Evolutionary conservation across 2,329 filamentous ascomycete genomes (phyloP).

Genomic region (Scedosporium apiospermum): DNA sequence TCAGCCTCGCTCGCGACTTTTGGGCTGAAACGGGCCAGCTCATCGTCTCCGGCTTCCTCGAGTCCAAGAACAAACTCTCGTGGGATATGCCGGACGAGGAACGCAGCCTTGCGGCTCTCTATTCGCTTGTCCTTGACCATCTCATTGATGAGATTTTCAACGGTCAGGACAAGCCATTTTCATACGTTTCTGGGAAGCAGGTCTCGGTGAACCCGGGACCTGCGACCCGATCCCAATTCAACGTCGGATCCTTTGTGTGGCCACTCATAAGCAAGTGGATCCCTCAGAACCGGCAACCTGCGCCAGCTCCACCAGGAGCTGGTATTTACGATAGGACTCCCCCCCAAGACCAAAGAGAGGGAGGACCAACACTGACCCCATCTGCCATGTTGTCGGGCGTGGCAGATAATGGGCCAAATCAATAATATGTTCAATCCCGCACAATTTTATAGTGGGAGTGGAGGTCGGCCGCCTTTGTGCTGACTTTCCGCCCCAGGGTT

Average conservation of each 20-base stretch:
- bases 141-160: background rate
- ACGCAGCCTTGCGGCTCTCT: conserved; percentile 1
- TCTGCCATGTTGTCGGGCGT: no score
- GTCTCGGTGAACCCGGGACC: background rate
- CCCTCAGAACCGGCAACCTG: background rate
- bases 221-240: background rate
- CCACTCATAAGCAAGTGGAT: background rate
- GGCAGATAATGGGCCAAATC: no score
- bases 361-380: no score
- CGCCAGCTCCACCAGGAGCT: no score
- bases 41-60: conserved; percentile 3
- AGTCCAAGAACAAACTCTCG: background rate
- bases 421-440: no score
- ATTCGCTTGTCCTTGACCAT: background rate
- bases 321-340: no score
- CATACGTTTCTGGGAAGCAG: background rate
- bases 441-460: no score
- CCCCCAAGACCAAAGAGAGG: no score
- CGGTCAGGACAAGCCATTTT: background rate
- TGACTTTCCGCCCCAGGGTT: no score
- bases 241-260: background rate
- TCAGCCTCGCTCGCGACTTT: background rate
- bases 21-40: background rate
- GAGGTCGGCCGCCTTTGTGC: no score
- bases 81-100: conserved; percentile 3